Percentiles rank a stretch among this genome's conserved stretches.
phyloP scores from a whole-genome alignment of 2,329 filamentous ascomycete genomes.

The Apiospora koreana region DNA sequence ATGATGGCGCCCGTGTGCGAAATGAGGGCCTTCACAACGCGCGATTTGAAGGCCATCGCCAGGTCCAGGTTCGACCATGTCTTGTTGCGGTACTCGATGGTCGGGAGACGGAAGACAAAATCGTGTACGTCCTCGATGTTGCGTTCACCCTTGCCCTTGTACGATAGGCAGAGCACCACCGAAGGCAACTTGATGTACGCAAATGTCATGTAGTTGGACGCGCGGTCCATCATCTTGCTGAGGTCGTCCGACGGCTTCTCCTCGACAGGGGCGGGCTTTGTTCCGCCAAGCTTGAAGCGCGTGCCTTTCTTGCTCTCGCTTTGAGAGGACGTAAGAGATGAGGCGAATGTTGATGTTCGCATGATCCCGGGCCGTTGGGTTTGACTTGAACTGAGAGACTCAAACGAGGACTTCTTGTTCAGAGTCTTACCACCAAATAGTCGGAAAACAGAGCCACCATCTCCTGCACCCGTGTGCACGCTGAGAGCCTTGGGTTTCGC shows the following conservation, averaged over 20 bases:
- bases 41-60: constrained; percentile 88
- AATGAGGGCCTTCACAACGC: constrained; percentile 90
- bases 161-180: constrained; percentile 92
- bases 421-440: constrained; percentile 51
- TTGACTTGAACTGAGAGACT: constrained; percentile 50
- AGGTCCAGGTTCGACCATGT: constrained; percentile 98
- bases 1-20: constrained; percentile 96
- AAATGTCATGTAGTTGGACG: constrained; percentile 96
- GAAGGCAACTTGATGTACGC: constrained; percentile 93
- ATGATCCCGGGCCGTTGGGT: constrained; percentile 45
- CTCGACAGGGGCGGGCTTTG: constrained; percentile 50
- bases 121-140: constrained; percentile 97
- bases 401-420: constrained; percentile 56
- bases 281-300: constrained; percentile 57
- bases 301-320: constrained; percentile 48
- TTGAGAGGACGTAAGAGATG: constrained; percentile 42
- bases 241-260: constrained; percentile 81
- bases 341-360: constrained; percentile 47
- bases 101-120: constrained; percentile 93
- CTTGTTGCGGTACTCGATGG: constrained; percentile 96
- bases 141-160: constrained; percentile 93
- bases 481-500: constrained; percentile 50
- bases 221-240: constrained; percentile 93
- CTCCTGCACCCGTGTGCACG: constrained; percentile 46
- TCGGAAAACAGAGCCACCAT: constrained; percentile 45